Conservation (phyloP, 257 asterid species). For the Solanum etuberosum region DNA sequence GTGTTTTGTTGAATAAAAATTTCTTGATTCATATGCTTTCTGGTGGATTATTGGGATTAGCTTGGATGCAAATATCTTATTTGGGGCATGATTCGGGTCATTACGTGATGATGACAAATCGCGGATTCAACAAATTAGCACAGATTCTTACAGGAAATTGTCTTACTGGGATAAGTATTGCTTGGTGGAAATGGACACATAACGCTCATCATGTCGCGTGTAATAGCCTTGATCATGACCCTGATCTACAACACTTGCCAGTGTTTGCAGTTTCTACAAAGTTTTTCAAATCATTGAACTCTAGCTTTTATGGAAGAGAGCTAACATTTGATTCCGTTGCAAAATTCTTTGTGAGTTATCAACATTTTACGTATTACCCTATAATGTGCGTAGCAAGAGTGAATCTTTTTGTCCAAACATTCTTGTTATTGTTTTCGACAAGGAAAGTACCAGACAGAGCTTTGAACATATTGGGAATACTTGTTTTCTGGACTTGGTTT, state of each 20-base stretch:
- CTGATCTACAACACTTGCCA: conserved; percentile 88
- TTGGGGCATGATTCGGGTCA: conserved; percentile 95
- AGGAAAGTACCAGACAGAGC: conserved; percentile 61
- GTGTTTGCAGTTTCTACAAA: conserved; percentile 52
- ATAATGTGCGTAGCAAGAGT: conserved; percentile 64
- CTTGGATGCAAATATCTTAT: conserved; percentile 46
- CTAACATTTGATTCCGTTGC: conserved; percentile 53
- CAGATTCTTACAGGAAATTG: conserved; percentile 79
- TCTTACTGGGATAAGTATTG: conserved; percentile 93
- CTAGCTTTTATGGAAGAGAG: conserved; percentile 55
- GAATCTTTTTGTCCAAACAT: conserved; percentile 72
- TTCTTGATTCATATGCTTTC: conserved; percentile 23
- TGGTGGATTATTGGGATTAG: conserved; percentile 25
- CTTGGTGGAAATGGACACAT: conserved; percentile 99
- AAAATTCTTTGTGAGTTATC: conserved; percentile 54
- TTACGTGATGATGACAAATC: conserved; percentile 52
- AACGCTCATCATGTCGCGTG: conserved; percentile 80
- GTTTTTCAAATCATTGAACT: conserved; percentile 40
- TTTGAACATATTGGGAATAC: conserved; percentile 52
- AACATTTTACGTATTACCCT: conserved; percentile 66
- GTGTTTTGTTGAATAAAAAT: conserved; percentile 15
- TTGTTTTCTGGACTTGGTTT: conserved; percentile 86
- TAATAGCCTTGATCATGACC: conserved; percentile 82
- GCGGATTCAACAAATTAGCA: conserved; percentile 37
- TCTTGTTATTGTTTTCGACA: conserved; percentile 45